Percentiles rank a stretch among this genome's conserved stretches.
These are phyloP conservation scores for Penicillium sp. DNA, from an alignment of 2,329 filamentous ascomycete genomes.

Conservation along the genomic window DNA sequence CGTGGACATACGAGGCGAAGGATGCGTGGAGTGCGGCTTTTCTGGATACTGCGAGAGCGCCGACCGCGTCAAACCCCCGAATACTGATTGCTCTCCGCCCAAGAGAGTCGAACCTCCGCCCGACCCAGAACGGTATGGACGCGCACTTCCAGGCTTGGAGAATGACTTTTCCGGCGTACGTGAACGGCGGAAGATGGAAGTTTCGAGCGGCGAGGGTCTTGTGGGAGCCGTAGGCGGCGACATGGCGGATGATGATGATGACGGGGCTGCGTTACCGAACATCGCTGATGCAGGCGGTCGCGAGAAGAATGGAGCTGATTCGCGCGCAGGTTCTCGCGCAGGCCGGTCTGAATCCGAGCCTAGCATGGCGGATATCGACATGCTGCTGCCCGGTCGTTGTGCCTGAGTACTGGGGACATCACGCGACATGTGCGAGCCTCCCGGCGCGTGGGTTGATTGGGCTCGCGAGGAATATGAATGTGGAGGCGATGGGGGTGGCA, in stretches of 20 bases:
- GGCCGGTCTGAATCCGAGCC: constrained; percentile 51
- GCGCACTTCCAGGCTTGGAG: constrained; percentile 46
- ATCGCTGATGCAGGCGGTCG: constrained; percentile 41
- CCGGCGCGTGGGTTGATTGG: constrained; percentile 40
- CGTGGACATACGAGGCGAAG: constrained; percentile 35
- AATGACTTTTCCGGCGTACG: constrained; percentile 67
- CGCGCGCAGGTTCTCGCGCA: constrained; percentile 45
- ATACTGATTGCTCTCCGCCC: constrained; percentile 32
- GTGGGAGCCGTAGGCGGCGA: constrained; percentile 42
- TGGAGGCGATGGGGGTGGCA: constrained; percentile 52
- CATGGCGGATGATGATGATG: constrained; percentile 39
- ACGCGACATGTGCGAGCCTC: constrained; percentile 46
- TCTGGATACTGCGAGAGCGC: constrained; percentile 35
- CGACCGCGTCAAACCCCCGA: constrained; percentile 31
- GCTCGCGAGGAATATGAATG: constrained; percentile 45
- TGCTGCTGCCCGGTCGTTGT: constrained; percentile 59
- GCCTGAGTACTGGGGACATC: constrained; percentile 53
- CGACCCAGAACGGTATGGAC: constrained; percentile 39
- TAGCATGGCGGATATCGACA: constrained; percentile 72
- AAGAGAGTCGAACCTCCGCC: constrained; percentile 29
- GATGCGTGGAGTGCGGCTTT: constrained; percentile 34
- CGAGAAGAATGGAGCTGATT: constrained; percentile 47
- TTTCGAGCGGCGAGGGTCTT: constrained; percentile 54
- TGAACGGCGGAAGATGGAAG: constrained; percentile 61
- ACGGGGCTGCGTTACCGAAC: constrained; percentile 33